Evolutionary conservation across 805 yeast genomes (phyloP).

Genomic region (Myxozyma vanderwaltii): DNA sequence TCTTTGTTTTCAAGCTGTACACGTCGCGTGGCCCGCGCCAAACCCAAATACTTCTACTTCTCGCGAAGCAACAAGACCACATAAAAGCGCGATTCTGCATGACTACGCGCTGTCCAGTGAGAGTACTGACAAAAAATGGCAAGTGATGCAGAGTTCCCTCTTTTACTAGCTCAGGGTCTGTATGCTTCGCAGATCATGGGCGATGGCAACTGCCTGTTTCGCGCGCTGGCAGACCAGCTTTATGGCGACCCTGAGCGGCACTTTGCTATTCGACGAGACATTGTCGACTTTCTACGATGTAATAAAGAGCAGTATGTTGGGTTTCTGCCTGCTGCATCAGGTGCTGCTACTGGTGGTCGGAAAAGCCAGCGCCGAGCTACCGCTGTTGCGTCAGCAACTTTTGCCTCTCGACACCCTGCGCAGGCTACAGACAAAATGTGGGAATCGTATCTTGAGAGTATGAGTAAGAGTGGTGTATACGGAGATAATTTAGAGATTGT

Average conservation of each 20-base stretch:
- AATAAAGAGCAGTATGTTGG: slow-evolving; percentile 39
- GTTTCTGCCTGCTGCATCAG: slow-evolving; percentile 22
- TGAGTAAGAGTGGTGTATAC: slow-evolving; percentile 46
- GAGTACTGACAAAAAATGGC: background rate
- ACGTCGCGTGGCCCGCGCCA: no score
- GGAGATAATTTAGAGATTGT: slow-evolving; percentile 49
- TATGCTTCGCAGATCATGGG: slow-evolving; percentile 46
- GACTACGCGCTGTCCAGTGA: background rate
- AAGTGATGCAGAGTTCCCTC: slow-evolving; percentile 42
- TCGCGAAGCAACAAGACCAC: no score
- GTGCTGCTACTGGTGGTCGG: slow-evolving; percentile 13
- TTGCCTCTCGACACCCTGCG: slow-evolving; percentile 2
- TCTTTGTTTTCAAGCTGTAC: background rate
- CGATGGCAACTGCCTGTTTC: slow-evolving; percentile 49
- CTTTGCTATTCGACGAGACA: slow-evolving; percentile 39
- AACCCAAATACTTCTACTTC: no score
- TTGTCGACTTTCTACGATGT: slow-evolving; percentile 41
- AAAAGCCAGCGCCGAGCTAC: slow-evolving; percentile 24
- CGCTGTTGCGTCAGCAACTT: slow-evolving; percentile 12
- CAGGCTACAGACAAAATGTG: slow-evolving; percentile 38
- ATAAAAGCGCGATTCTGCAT: no score
- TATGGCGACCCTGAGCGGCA: slow-evolving; percentile 44
- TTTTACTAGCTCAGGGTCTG: slow-evolving; percentile 41
- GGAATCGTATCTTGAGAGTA: slow-evolving; percentile 41
- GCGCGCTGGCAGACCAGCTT: slow-evolving; percentile 47